phyloP scores from a whole-genome alignment of 108 stramenopile genomes.

The Skeletonema tropicum region DNA sequence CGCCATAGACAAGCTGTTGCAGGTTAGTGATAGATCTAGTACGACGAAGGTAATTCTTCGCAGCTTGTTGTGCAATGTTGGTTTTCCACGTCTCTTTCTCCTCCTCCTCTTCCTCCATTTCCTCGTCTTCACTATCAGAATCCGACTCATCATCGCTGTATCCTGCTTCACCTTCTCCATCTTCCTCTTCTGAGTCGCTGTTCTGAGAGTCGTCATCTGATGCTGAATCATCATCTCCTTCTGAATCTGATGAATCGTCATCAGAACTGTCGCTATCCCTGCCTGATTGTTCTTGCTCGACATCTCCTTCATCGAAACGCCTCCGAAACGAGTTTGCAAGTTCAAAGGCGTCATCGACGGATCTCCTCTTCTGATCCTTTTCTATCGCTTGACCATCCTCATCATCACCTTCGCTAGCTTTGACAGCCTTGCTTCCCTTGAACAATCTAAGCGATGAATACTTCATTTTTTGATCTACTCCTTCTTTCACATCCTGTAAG shows the following conservation, averaged over 20 bases:
- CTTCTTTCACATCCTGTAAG: constrained; percentile 88
- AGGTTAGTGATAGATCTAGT: constrained; percentile 65
- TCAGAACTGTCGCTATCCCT: constrained; percentile 10
- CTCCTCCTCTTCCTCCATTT: constrained; percentile 52
- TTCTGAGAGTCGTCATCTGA: constrained; percentile 30
- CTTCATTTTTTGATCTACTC: constrained; percentile 89
- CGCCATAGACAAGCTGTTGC: constrained; percentile 83
- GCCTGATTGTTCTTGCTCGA: constrained; percentile 17
- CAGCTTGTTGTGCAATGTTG: constrained; percentile 73
- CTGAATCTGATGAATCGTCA: constrained; percentile 19
- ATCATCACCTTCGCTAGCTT: constrained; percentile 59
- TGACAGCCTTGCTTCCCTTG: constrained; percentile 73
- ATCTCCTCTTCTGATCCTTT: constrained; percentile 20
- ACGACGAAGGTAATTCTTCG: constrained; percentile 69
- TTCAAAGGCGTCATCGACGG: constrained; percentile 37
- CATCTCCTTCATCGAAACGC: constrained; percentile 25
- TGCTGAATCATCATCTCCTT: constrained; percentile 25
- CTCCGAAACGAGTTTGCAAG: constrained; percentile 46
- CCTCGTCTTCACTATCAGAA: constrained; percentile 52
- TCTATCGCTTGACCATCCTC: not conserved
- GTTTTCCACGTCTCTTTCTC: constrained; percentile 68
- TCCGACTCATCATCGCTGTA: constrained; percentile 32
- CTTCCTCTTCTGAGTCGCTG: constrained; percentile 48
- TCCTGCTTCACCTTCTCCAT: constrained; percentile 44
- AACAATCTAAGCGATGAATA: constrained; percentile 82